Base-by-base conservation (phyloP, 2,329 filamentous ascomycete genomes). In the Penicillium sp. region DNA sequence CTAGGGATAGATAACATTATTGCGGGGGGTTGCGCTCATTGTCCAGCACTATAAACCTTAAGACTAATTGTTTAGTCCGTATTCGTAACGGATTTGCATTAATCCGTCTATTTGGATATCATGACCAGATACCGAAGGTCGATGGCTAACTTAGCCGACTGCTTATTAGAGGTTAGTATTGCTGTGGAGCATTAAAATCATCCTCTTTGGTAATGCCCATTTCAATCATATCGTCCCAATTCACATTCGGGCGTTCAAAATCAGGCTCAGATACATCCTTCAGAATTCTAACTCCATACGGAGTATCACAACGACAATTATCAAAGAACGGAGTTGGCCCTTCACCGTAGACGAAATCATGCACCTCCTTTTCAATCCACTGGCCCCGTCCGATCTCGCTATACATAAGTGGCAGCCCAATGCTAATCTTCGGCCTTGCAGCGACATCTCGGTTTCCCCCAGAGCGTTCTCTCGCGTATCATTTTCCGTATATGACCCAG, bases 181-280 rank as follows among this genome's bases (percentile, higher is more conserved):
- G 13, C 38, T 0, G n/a, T 18, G 18, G 6, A 16, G 23, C 16
- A 18, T n/a, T 29, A 10, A 23, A n/a, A n/a, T 27, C 21, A 15
- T 7, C n/a, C n/a, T 29, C 39, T 35, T 48, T 53, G 27, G 21
- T 7, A 35, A 42, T 35, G 21, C 23, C 23, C 31, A 34, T 42
- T 29, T 21, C 13, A 34, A 50, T 34, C n/a, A 50, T 4, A 50
- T 31, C 4, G 23, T 35, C 29, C 29, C 13, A 34, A 50, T 34
- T 27, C 29, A 27, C 4, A 41, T 35, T 18, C 7, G 21, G 18
- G 21, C 37, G 12, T 35, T 42, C 3, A 42, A 27, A 34, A 40
- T 35, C 31, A 23, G 46, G 39, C 6, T 50, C 46, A 46, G 54
- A 54, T 50, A 16, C 45, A 46, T 54, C 39, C 27, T 48, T 56